Base-by-base conservation (phyloP, 176 grass and related monocot genomes). In the Cenchrus americanus region DNA sequence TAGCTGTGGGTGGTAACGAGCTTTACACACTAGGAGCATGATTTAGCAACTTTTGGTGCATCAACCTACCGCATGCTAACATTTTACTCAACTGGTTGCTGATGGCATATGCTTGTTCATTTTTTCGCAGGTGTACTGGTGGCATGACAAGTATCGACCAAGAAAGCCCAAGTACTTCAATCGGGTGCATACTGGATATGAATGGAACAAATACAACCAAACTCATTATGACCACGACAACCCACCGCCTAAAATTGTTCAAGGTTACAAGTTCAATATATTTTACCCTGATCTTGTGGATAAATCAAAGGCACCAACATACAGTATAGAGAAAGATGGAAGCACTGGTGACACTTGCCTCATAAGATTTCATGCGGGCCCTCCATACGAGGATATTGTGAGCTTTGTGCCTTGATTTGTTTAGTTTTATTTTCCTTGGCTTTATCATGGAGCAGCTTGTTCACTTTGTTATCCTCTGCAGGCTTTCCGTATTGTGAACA, bases 141-240 rank as follows among this genome's bases (percentile, higher is more conserved):
- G 93, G 93, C 96, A 96, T 57, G 96, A 96, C 66, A 99, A 99
- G 81, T 99, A 99, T 49, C 89, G 93, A 50, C 91, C 96, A 65
- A 85, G 93, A 88, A 99, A 96, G 51, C 93, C 96, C 10, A 99
- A 99, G 83, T 99, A 99, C 84, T 99, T 99, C 81, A 99, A 96
- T 85, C 76, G 96, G 53, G 96, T 98, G 73, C 96, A 98, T 84
- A 98, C 96, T 66, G 93, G 93, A 79, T 98, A 98, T 19, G 96
- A 95, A 81, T 98, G 96, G 96, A 95, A 98, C 75, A 98, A 98
- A 82, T 98, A 98, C 70, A 98, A 98, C 64, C 93, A 98, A 71
- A 95, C 96, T 17, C 96, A 98, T 73, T 98, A 98, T 78, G 96
- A 94, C 69, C 96, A 98, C 6, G 93, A 99, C 75, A 99, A 99